Conservation (phyloP, 2,329 filamentous ascomycete genomes). For the Chaetomiaceae sp. region DNA sequence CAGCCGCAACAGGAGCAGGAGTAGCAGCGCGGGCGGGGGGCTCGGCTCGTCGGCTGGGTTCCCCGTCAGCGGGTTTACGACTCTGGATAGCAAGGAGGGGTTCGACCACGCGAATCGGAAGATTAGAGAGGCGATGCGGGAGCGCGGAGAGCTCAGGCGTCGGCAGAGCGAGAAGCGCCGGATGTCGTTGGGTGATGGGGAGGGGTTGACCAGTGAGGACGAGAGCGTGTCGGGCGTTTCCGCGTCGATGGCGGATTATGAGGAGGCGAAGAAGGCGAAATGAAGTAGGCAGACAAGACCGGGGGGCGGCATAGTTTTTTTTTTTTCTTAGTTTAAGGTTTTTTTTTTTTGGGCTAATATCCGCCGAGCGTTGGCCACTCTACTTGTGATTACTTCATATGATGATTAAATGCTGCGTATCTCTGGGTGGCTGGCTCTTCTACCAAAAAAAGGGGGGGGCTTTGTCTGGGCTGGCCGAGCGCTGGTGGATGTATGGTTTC, state of each 20-base stretch:
- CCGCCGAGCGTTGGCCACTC: neutral
- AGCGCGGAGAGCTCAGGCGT: constrained; percentile 62
- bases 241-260: constrained; percentile 4
- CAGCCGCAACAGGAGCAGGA: constrained; percentile 69
- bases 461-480: neutral
- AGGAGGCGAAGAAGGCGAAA: constrained; percentile 14
- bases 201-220: constrained; percentile 27
- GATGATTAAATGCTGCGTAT: neutral
- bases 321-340: neutral
- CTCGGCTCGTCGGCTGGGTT: constrained; percentile 47
- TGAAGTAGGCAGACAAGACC: neutral
- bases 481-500: neutral
- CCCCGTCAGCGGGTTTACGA: constrained; percentile 65
- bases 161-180: constrained; percentile 43
- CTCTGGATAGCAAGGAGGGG: constrained; percentile 61
- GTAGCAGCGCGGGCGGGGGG: constrained; percentile 63
- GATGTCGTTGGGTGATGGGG: constrained; percentile 38
- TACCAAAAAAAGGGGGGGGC: neutral
- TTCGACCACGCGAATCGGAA: constrained; percentile 80
- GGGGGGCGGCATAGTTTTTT: neutral
- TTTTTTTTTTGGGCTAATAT: neutral
- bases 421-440: neutral
- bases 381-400: too few species aligned
- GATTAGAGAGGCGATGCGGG: constrained; percentile 79
- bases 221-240: constrained; percentile 3